phyloP scores from a whole-genome alignment of 371 early-diverging fungal species.

The Cokeromyces recurvatus region DNA sequence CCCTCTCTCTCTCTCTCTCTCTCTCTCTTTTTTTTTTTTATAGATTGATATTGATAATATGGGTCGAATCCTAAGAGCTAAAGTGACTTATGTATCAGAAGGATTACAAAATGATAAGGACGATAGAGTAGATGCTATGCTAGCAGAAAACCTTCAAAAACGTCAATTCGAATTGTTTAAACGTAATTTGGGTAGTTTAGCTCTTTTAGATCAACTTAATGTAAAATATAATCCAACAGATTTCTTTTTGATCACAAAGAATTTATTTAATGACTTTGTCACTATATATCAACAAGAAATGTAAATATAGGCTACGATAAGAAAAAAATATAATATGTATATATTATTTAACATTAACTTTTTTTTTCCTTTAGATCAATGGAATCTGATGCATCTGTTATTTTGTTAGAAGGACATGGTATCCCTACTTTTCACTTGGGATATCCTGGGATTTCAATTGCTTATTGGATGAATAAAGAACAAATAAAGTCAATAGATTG shows the following conservation, averaged over 20 bases:
- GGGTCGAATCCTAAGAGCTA: conserved; percentile 41
- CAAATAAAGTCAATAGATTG: conserved; percentile 32
- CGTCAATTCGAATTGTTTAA: conserved; percentile 41
- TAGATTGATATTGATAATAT: conserved; percentile 57
- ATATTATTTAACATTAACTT: not conserved
- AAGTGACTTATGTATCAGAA: conserved; percentile 56
- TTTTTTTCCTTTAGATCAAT: conserved; percentile 2
- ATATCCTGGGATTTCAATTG: conserved; percentile 51
- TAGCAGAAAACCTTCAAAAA: conserved; percentile 44
- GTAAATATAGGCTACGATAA: too few relatives aligned
- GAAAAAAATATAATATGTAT: not conserved
- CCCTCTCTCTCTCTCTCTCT: too few relatives aligned
- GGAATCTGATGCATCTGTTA: conserved; percentile 23
- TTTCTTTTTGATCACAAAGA: conserved; percentile 47
- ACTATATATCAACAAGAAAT: conserved; percentile 34
- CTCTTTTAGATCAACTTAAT: conserved; percentile 47
- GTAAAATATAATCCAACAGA: conserved; percentile 46
- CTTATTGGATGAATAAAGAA: conserved; percentile 48
- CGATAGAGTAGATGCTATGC: conserved; percentile 48
- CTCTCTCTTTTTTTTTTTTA: not conserved
- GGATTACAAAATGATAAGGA: conserved; percentile 46
- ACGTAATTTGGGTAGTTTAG: conserved; percentile 48
- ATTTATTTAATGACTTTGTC: conserved; percentile 37
- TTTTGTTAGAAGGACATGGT: conserved; percentile 53
- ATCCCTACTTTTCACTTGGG: conserved; percentile 46